phyloP scores from a whole-genome alignment of 352 stramenopile species.

The Phytophthora citricola region DNA sequence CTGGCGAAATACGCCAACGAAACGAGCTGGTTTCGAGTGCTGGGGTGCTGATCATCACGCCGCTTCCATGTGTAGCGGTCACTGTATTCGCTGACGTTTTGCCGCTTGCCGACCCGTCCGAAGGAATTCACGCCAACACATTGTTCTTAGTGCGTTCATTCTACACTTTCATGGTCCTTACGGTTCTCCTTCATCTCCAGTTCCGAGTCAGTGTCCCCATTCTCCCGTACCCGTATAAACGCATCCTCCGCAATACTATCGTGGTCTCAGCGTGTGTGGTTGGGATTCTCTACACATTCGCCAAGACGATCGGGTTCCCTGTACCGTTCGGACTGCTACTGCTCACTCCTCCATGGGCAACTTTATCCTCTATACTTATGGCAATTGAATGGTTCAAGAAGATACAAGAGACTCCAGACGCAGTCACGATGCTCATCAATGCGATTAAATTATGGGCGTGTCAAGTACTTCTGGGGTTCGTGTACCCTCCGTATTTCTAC shows the following conservation, averaged over 20 bases:
- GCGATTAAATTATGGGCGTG: conserved; percentile 16
- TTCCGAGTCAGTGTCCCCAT: conserved; percentile 19
- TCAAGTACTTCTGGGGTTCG: conserved; percentile 4
- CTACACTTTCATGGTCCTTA: conserved; percentile 23
- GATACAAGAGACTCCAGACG: conserved; percentile 4
- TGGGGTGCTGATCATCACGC: conserved; percentile 18
- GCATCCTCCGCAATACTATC: neutral
- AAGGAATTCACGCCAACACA: conserved; percentile 17
- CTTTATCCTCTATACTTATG: conserved; percentile 4
- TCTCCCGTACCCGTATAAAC: conserved; percentile 1
- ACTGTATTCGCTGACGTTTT: conserved; percentile 29
- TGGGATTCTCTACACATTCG: neutral
- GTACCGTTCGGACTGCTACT: conserved; percentile 1
- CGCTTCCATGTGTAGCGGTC: conserved; percentile 26
- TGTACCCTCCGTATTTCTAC: conserved; percentile 2
- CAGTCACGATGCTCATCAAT: conserved; percentile 11
- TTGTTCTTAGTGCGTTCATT: conserved; percentile 28
- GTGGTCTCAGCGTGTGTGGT: neutral
- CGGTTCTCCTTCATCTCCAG: conserved; percentile 18
- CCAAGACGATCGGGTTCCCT: neutral
- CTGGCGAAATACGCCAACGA: conserved; percentile 16
- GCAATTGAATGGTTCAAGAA: conserved; percentile 8
- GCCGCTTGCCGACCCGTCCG: conserved; percentile 8
- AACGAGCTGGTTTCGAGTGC: conserved; percentile 12
- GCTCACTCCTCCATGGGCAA: neutral